Base-by-base conservation (phyloP, 2,329 filamentous ascomycete species). In the Tolypocladium endophyticum region DNA sequence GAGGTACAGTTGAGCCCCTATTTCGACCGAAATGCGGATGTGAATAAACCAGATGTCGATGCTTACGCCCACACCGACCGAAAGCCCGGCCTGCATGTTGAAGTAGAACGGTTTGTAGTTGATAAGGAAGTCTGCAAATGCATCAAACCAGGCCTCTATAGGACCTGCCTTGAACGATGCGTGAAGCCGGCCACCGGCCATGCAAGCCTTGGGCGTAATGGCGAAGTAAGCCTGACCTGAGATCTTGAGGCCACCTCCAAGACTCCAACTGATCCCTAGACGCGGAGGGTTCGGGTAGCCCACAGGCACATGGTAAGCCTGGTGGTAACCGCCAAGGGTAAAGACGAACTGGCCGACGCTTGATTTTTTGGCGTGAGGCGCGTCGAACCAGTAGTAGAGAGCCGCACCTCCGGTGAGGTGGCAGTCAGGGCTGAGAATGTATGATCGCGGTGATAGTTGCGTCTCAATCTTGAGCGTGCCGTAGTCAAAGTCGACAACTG, bases 241-340 rank as follows among this genome's bases (percentile, higher is more conserved):
- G 54, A 80, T 71, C 1, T 57, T 67, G 30, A 79, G 61, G 0
- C 58, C 61, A 9, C 59, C 58, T 23, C 68, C 68, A 14, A 74
- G 61, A 2, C 58, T 57, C 73, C 74, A 79, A 59, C 61, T 66
- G 57, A 79, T 76, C 9, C 66, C 71, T 0, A 79, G 65, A 0
- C 77, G 70, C 5, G 69, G 66, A 0, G 75, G 73, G 2, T 65
- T 66, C 0, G 77, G 77, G 55, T 74, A 81, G 6, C 69, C 63
- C 0, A 56, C 20, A 0, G 77, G 77, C 0, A 61, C 45, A 0
- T 56, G 55, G 63, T 70, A 80, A 0, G 70, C 66, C 3, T 61
- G 67, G 61, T 80, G 77, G 62, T 76, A 80, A 1, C 78, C 78
- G 6, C 78, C 78, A 30, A 79, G 59, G 2, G 73, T 74, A 59